These are phyloP conservation scores for Psilocybe cubensis DNA, from an alignment of 768 basidiomycete species.

Conservation along the genomic window DNA sequence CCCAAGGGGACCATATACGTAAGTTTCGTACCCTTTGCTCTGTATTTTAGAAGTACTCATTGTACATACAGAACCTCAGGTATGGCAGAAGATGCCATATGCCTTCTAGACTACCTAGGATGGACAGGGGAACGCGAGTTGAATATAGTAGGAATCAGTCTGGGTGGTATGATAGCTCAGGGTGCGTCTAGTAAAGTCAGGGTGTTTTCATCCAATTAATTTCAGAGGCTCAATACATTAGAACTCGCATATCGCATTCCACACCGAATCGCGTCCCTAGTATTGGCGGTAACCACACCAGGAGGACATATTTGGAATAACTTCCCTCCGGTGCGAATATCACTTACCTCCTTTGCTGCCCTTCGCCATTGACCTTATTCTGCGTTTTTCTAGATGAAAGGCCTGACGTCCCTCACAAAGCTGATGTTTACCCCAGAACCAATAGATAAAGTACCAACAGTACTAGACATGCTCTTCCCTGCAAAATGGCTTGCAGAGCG, in stretches of 20 bases:
- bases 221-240: no score
- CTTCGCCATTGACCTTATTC: background rate
- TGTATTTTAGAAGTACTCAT: background rate
- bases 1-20: conserved; percentile 82
- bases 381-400: conserved; percentile 38
- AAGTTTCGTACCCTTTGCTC: no score
- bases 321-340: conserved; percentile 58
- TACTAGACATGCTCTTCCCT: conserved; percentile 65
- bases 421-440: conserved; percentile 48
- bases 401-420: conserved; percentile 36
- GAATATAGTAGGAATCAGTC: conserved; percentile 73
- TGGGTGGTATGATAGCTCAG: conserved; percentile 88
- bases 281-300: conserved; percentile 72
- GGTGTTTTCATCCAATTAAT: no score
- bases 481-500: conserved; percentile 59
- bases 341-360: background rate
- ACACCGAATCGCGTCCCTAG: conserved; percentile 66
- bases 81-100: conserved; percentile 79
- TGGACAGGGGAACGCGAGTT: conserved; percentile 68
- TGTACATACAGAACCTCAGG: conserved; percentile 56
- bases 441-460: conserved; percentile 48
- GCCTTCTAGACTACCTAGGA: conserved; percentile 67
- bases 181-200: no score
- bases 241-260: conserved; percentile 73
- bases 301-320: conserved; percentile 48